Evolutionary conservation across 805 yeast genomes (phyloP).

Genomic region (Candida awuae): DNA sequence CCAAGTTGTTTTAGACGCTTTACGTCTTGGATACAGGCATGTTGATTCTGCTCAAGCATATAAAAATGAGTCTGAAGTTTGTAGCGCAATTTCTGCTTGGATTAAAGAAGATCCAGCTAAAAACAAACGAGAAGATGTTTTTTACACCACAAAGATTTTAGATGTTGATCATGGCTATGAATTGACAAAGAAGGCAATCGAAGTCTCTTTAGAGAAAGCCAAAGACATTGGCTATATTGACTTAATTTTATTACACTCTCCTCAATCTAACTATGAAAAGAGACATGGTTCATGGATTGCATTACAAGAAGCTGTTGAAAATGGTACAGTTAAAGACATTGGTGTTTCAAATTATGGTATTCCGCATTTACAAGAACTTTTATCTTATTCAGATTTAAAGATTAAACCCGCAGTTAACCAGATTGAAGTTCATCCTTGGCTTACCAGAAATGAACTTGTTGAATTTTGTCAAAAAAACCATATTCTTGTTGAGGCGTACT

Average conservation of each 20-base stretch:
- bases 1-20: constrained; percentile 46
- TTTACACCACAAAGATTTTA: constrained; percentile 34
- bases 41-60: constrained; percentile 67
- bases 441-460: constrained; percentile 36
- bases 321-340: constrained; percentile 42
- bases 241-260: constrained; percentile 47
- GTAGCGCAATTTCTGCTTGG: constrained; percentile 48
- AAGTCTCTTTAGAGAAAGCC: constrained; percentile 34
- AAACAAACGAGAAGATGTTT: constrained; percentile 31
- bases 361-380: constrained; percentile 35
- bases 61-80: constrained; percentile 54
- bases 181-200: constrained; percentile 36
- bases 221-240: constrained; percentile 44
- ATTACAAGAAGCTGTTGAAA: constrained; percentile 45
- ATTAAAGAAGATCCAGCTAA: constrained; percentile 19
- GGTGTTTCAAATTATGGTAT: constrained; percentile 62
- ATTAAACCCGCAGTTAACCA: constrained; percentile 41
- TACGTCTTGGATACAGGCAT: constrained; percentile 62
- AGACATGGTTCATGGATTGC: constrained; percentile 48
- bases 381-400: constrained; percentile 35
- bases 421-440: constrained; percentile 43
- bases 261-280: constrained; percentile 34
- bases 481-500: constrained; percentile 50
- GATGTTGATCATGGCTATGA: constrained; percentile 29
- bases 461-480: constrained; percentile 36